phyloP scores from a whole-genome alignment of 2,329 filamentous ascomycete genomes.

The Ophiostoma perfectum region DNA sequence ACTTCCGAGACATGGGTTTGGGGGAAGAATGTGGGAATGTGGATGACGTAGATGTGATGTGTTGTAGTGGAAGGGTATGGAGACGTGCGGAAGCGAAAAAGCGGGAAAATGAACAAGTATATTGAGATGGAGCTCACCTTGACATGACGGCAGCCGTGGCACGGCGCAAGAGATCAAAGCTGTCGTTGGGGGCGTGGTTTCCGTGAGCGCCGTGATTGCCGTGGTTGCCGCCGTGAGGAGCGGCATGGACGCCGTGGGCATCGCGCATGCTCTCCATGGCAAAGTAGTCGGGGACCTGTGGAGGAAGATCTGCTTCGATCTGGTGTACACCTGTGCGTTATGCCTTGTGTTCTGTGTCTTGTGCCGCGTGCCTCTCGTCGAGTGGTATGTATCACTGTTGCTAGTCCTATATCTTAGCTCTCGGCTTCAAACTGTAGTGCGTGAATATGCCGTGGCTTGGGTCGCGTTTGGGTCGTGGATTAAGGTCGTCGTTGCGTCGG shows the following conservation, averaged over 20 bases:
- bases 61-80: neutral
- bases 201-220: neutral
- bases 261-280: conserved; percentile 32
- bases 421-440: no score
- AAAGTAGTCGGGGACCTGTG: neutral
- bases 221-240: neutral
- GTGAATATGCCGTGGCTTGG: no score
- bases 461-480: no score
- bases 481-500: no score
- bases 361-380: no score
- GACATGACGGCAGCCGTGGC: conserved; percentile 60
- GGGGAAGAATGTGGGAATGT: neutral
- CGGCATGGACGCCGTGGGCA: conserved; percentile 30
- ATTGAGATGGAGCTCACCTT: conserved; percentile 41
- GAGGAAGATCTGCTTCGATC: neutral
- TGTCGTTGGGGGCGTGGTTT: conserved; percentile 18
- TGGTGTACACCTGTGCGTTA: neutral
- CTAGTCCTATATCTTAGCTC: no score
- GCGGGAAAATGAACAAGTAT: no score
- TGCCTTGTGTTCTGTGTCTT: neutral
- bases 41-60: neutral
- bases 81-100: neutral
- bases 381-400: no score
- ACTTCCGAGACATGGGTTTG: no score
- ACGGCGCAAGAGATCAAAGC: conserved; percentile 52